Conservation (phyloP, 768 basidiomycete species). For the Leucosporidium creatinivorum region DNA sequence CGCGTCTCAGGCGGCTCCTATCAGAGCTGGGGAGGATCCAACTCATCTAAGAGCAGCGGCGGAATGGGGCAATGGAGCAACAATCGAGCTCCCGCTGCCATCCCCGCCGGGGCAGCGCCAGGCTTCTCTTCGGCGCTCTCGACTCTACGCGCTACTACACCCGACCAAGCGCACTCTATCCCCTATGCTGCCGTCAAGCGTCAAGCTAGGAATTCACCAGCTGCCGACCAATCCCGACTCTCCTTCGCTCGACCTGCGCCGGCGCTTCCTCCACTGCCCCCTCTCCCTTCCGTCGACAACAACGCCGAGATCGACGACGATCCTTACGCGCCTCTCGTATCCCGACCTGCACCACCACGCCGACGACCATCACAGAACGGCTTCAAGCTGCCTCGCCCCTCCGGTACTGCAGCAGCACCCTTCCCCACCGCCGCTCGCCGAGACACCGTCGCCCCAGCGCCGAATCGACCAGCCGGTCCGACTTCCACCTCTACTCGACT, state of each 20-base stretch:
- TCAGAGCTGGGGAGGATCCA: background rate
- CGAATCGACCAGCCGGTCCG: no score
- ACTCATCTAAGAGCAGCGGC: no score
- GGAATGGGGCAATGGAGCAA: background rate
- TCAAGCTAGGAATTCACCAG: background rate
- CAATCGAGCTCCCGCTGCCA: background rate
- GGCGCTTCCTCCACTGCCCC: background rate
- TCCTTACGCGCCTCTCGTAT: no score
- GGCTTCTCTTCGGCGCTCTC: slow-evolving; percentile 1
- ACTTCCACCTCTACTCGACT: no score
- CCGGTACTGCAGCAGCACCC: no score
- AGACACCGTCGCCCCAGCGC: no score
- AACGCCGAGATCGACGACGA: background rate
- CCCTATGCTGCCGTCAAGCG: background rate
- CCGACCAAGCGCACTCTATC: background rate
- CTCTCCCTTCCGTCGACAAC: background rate
- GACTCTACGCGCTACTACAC: background rate
- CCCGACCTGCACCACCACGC: no score
- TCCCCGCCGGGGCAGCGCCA: background rate
- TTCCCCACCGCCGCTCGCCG: no score
- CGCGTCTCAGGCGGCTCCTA: background rate
- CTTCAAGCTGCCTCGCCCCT: no score
- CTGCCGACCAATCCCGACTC: background rate
- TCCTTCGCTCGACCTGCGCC: background rate
- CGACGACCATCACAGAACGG: no score